A percentile compares a stretch with the other conserved stretches of the same genome.
Evolutionary conservation across 2,329 filamentous ascomycete genomes (phyloP).

Genomic region (Penicillium sp.): DNA sequence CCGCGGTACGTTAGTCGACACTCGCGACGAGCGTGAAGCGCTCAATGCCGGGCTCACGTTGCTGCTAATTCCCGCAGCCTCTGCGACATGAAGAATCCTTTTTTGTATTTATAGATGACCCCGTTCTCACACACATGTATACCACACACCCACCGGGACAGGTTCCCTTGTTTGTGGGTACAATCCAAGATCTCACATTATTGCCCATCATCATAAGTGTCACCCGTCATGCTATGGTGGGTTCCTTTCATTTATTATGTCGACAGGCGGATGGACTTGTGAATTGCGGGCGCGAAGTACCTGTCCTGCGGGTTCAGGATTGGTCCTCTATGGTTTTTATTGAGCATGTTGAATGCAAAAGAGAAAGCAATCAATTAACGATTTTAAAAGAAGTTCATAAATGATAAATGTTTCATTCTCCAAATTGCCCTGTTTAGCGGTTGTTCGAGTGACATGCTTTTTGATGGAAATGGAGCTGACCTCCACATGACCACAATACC

Average conservation of each 20-base stretch:
- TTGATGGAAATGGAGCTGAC: neutral
- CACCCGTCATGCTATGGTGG: neutral
- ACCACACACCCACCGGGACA: neutral
- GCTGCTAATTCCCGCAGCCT: conserved; percentile 7
- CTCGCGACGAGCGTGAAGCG: conserved; percentile 27
- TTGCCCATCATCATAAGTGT: neutral
- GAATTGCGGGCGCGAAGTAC: neutral
- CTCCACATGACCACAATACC: neutral
- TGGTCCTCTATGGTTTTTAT: neutral
- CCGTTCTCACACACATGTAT: conserved; percentile 8
- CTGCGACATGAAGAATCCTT: neutral
- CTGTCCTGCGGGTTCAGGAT: conserved; percentile 1
- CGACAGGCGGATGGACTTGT: neutral
- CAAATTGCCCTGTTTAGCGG: neutral
- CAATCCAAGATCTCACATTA: neutral
- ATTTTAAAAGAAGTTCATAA: neutral
- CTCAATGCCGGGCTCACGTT: neutral
- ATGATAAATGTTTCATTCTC: neutral
- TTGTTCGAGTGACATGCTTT: neutral
- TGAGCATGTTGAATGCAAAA: neutral
- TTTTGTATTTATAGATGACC: conserved; percentile 4
- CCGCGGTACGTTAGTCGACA: conserved; percentile 40
- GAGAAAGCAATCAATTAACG: neutral
- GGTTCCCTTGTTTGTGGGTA: neutral
- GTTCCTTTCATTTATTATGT: conserved; percentile 1